Base-by-base conservation (phyloP, 306 rosid genomes). In the Calophaca sinica region DNA sequence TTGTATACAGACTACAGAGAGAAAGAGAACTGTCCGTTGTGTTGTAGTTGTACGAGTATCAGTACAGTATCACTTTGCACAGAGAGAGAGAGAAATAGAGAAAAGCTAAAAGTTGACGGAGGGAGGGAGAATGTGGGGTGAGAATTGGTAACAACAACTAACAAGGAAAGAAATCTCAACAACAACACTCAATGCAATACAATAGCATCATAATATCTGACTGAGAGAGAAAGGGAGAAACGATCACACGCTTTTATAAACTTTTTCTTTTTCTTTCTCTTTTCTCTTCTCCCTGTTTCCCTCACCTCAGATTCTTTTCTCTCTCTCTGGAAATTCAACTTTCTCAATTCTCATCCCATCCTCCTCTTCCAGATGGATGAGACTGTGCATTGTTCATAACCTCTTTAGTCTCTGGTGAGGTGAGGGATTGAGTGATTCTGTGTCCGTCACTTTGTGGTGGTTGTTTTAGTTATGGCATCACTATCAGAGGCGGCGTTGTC, bases 111-210 rank as follows among this genome's bases (percentile, higher is more conserved):
- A 38, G 26, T 3, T 5, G 63, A 31, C 63, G 6, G 36, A 57
- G 39, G 2, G 9, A 58, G 7, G 35, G 76, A 54, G 57, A 53
- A 35, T 48, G 9, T 20, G 7, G 71, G 59, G 57, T 52, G 28
- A 54, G 78, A 86, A 85, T 85, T 83, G 83, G 84, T 79, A 62
- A 81, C 1, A 28, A 79, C 85, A 73, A 77, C 90, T 78, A 85
- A 82, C 84, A 74, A 72, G 82, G 88, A 86, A 79, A 91, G 85
- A 86, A 82, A 68, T 78, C 88, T 80, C 84, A 78, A 74, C 78
- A 75, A 72, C 78, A 70, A 38, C 83, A 90, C 75, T 86, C 75
- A 45, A 55, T 52, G 26, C 45, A 41, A 42, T 42, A 7, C 48
- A 38, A 38, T 38, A 38, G 2, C 42, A 38, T 42, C 2, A 52